These are phyloP conservation scores for Lepidium campestre DNA, from an alignment of 441 rosid species.

Conservation along the genomic window DNA sequence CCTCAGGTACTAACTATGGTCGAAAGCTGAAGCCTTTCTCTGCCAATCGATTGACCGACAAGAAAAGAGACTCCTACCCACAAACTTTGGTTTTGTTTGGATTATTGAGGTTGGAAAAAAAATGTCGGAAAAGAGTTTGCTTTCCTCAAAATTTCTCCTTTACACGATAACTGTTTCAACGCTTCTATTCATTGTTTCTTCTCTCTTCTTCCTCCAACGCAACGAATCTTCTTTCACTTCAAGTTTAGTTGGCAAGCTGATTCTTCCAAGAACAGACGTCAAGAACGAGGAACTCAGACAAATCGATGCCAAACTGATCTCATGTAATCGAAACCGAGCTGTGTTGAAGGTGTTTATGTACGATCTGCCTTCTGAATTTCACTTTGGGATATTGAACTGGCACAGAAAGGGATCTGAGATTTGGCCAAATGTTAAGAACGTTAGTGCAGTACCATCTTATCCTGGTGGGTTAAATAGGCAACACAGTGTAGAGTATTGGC, in stretches of 20 bases:
- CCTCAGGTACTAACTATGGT: slow-evolving; percentile 11
- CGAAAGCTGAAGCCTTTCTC: neutral
- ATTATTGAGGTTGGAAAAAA: slow-evolving; percentile 10
- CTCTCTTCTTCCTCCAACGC: slow-evolving; percentile 53
- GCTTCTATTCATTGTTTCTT: slow-evolving; percentile 57
- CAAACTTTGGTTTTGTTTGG: neutral
- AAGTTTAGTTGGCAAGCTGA: slow-evolving; percentile 51
- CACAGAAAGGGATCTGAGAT: slow-evolving; percentile 41
- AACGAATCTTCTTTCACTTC: slow-evolving; percentile 47
- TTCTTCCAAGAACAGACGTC: slow-evolving; percentile 61
- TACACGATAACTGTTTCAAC: slow-evolving; percentile 55
- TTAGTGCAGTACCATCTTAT: slow-evolving; percentile 46
- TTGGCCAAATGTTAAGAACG: slow-evolving; percentile 64
- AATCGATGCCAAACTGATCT: slow-evolving; percentile 5
- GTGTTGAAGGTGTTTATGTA: slow-evolving; percentile 76
- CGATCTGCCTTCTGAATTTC: slow-evolving; percentile 83
- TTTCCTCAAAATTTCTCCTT: slow-evolving; percentile 54
- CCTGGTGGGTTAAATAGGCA: slow-evolving; percentile 92
- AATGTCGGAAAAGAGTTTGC: slow-evolving; percentile 69
- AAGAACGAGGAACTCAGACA: slow-evolving; percentile 16
- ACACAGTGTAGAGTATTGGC: slow-evolving; percentile 95
- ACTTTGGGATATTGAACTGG: slow-evolving; percentile 83
- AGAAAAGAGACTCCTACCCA: too few species aligned
- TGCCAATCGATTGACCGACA: neutral
- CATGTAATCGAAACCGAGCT: slow-evolving; percentile 30